Conservation (phyloP, 2,329 filamentous ascomycete genomes). For the Phoma herbarum region DNA sequence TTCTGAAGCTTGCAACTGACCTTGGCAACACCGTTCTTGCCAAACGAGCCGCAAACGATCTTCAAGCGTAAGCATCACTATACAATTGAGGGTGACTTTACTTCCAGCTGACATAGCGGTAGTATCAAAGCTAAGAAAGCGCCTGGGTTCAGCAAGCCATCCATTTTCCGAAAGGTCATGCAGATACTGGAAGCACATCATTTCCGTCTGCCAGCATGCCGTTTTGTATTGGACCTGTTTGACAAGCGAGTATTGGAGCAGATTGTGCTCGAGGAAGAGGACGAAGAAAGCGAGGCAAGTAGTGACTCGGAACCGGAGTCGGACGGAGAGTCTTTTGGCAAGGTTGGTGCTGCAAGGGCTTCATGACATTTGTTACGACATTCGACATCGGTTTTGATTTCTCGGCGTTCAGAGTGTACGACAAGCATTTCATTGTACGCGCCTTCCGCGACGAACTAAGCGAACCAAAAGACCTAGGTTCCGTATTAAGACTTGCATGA, state of each 20-base stretch:
- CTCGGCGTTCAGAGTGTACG: constrained; percentile 32
- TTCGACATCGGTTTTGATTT: constrained; percentile 1
- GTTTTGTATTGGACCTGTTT: constrained; percentile 93
- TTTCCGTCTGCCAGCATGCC: constrained; percentile 84
- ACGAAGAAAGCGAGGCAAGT: constrained; percentile 46
- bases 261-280: constrained; percentile 81
- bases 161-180: constrained; percentile 86
- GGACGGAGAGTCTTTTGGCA: constrained; percentile 30
- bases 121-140: constrained; percentile 79
- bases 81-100: background rate
- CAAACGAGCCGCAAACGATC: constrained; percentile 83
- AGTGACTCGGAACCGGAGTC: constrained; percentile 48
- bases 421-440: constrained; percentile 33
- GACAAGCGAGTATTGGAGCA: constrained; percentile 86
- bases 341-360: constrained; percentile 28
- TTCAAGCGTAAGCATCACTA: constrained; percentile 63
- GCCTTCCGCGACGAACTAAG: constrained; percentile 20
- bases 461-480: constrained; percentile 23
- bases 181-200: constrained; percentile 86
- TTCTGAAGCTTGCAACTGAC: constrained; percentile 85
- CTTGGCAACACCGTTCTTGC: constrained; percentile 93
- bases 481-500: constrained; percentile 28
- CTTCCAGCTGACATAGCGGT: constrained; percentile 43
- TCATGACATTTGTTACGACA: constrained; percentile 24
- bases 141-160: constrained; percentile 76